Conservation (phyloP, 768 basidiomycete species). For the Naematelia encephala region DNA sequence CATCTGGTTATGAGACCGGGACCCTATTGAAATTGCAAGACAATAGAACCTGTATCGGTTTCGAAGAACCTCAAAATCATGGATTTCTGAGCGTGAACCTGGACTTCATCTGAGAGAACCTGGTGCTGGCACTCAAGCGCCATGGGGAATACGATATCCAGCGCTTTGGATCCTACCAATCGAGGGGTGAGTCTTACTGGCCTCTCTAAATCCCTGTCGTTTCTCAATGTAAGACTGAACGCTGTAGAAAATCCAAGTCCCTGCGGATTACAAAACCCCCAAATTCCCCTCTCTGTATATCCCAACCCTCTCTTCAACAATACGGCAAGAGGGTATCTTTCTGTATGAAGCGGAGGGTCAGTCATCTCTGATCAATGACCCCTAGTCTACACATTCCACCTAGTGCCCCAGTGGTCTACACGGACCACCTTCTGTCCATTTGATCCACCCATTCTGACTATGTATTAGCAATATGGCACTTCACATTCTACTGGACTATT, state of each 20-base stretch:
- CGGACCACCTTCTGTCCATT: too few species aligned
- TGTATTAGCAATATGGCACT: constrained; percentile 48
- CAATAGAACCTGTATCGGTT: too few species aligned
- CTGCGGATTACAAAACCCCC: constrained; percentile 33
- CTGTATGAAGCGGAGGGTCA: constrained; percentile 44
- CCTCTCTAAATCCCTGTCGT: background rate
- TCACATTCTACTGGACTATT: constrained; percentile 45
- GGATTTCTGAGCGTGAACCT: too few species aligned
- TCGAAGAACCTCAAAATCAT: too few species aligned
- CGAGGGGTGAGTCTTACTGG: background rate
- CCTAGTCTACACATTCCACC: background rate
- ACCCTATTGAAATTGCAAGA: too few species aligned
- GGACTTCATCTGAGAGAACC: background rate
- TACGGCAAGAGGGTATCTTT: constrained; percentile 29
- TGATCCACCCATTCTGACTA: too few species aligned
- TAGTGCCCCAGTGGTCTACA: too few species aligned
- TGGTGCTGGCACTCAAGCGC: background rate
- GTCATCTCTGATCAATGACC: constrained; percentile 6
- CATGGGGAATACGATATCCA: background rate
- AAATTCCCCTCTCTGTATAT: constrained; percentile 38
- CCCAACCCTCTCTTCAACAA: constrained; percentile 22
- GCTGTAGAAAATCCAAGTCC: constrained; percentile 21
- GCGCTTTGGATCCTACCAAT: background rate
- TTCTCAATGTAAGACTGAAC: too few species aligned
- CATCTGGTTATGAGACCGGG: too few species aligned